phyloP scores from a whole-genome alignment of 768 basidiomycete species.

The Tylopilus rubrobrunneus region DNA sequence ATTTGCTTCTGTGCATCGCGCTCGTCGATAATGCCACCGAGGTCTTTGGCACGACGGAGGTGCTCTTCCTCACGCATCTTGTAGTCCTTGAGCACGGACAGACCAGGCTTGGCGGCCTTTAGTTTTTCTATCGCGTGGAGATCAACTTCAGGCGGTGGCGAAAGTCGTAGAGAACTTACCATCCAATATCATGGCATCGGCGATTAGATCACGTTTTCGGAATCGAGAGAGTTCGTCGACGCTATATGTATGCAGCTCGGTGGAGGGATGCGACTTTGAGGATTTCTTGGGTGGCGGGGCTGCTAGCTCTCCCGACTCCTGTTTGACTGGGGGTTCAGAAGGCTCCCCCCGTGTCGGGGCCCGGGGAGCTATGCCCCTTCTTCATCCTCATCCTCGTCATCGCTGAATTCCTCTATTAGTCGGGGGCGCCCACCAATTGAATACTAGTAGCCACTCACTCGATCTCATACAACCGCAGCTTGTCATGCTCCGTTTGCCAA shows the following conservation, averaged over 20 bases:
- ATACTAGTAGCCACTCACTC: conserved; percentile 71
- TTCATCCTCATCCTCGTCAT: conserved; percentile 53
- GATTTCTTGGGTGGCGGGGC: conserved; percentile 22
- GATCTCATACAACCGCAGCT: conserved; percentile 75
- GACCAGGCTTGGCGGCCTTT: conserved; percentile 79
- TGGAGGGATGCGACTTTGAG: conserved; percentile 37
- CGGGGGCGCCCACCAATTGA: not conserved
- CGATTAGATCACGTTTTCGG: conserved; percentile 68
- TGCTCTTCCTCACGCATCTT: conserved; percentile 89
- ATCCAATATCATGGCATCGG: conserved; percentile 78
- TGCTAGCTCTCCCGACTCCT: conserved; percentile 39
- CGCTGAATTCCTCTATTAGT: conserved; percentile 22
- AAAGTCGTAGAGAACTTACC: conserved; percentile 42
- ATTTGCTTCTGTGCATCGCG: conserved; percentile 81
- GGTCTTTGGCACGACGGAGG: conserved; percentile 80
- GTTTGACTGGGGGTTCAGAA: conserved; percentile 36
- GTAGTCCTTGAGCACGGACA: conserved; percentile 87
- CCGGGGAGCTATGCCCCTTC: too few relatives aligned
- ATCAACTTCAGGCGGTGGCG: conserved; percentile 58
- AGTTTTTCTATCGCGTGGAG: conserved; percentile 60
- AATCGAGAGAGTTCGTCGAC: conserved; percentile 66
- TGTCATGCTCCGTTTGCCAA: conserved; percentile 66
- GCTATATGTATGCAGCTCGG: conserved; percentile 68
- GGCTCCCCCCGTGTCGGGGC: too few relatives aligned
- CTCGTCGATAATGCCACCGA: conserved; percentile 69